Base-by-base conservation (phyloP, 2,329 filamentous ascomycete species). In the Mycocentrospora acerina region DNA sequence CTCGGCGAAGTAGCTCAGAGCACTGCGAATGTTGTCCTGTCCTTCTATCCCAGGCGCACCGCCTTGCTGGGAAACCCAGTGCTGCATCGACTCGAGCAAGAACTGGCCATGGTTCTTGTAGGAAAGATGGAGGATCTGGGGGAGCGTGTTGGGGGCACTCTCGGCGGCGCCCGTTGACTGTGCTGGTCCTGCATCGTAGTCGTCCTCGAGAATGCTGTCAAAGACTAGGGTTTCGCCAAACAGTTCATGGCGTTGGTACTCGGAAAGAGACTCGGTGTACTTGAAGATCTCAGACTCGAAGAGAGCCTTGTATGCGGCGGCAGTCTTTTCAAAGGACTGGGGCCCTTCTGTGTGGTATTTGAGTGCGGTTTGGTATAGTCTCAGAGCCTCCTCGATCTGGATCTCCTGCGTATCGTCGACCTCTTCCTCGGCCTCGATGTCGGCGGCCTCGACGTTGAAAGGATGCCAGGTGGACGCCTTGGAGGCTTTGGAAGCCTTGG, bases 71-170 rank as follows among this genome's bases (percentile, higher is more conserved):
- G 49, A 51, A 18, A 64, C 49, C 29, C 69, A 75, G 65, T 80
- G 71, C 53, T 76, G 82, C 51, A 85, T 80, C 41, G 71, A 73
- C 62, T 98, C 91, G n/a, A 98, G 74, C 41, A 85, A 74, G 60
- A 95, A 96, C 60, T 97, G 88, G 28, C 90, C 93, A 69, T 91
- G 84, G 56, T 97, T 98, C 68, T 97, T 98, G 74, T 94, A 89
- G 1, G 91, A 87, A 7, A 98, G 78, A 59, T 95, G 96, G 14
- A 97, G 77, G 9, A 94, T 90, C 60, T 96, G 90, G 0, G 88
- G 85, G 8, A 97, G 73, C 32, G 85, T 91, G 60, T 86, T 93
- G 12, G 85, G 88, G 2, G 83, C 82, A 18, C 81, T 84, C 49
- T 94, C 89, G 32, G 81, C 80, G 33, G 83, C 80, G 41, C 79